Percentiles rank a stretch among this genome's conserved stretches.
These are phyloP conservation scores for Fraxinus americana DNA, from an alignment of 257 asterid species.

Conservation along the genomic window DNA sequence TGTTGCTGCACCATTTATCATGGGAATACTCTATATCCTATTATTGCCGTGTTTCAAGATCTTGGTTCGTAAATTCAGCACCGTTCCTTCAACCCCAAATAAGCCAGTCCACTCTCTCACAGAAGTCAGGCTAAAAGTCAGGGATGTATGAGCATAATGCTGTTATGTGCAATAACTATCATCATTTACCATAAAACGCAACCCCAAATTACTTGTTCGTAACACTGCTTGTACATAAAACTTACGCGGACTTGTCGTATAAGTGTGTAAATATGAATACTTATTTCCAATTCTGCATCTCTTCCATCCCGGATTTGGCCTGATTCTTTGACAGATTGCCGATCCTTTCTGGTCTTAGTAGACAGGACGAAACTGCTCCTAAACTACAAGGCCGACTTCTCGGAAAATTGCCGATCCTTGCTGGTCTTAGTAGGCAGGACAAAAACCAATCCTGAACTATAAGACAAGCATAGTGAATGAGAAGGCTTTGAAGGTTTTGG, in stretches of 20 bases:
- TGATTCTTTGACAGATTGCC: not conserved
- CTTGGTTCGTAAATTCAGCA: constrained; percentile 68
- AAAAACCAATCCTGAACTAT: no score
- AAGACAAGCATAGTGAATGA: no score
- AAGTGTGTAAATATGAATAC: constrained; percentile 23
- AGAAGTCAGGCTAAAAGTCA: constrained; percentile 73
- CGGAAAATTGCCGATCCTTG: not conserved
- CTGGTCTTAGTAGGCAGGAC: not conserved
- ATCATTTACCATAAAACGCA: not conserved
- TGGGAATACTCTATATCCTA: constrained; percentile 58
- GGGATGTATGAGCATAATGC: constrained; percentile 50
- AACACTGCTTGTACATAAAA: constrained; percentile 31
- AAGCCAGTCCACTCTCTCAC: constrained; percentile 43
- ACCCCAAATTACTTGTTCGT: not conserved
- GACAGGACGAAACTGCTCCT: no score
- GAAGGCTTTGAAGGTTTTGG: no score
- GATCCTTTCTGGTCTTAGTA: not conserved
- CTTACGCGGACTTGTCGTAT: not conserved
- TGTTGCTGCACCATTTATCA: constrained; percentile 73
- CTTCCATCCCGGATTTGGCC: not conserved
- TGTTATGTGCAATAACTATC: not conserved
- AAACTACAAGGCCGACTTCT: not conserved
- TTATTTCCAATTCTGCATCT: constrained; percentile 6
- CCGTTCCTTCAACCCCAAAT: constrained; percentile 61
- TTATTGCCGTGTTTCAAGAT: constrained; percentile 69